Evolutionary conservation across 352 stramenopile genomes (phyloP), one percentile per base, ranked within the genome.

Genomic region (Stephanocyclus meneghinianus): DNA sequence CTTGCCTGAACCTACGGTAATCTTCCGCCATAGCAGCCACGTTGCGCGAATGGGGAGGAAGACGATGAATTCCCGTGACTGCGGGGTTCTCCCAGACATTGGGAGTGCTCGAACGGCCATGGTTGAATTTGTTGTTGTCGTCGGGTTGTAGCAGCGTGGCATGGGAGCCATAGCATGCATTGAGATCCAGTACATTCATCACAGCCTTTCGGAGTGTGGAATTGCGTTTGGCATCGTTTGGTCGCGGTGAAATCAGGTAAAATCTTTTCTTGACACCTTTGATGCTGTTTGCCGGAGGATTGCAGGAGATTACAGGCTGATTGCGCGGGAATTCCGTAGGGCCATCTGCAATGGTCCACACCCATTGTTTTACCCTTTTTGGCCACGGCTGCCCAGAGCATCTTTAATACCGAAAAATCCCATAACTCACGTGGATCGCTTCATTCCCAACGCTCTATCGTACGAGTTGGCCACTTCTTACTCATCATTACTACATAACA

Each of bases 61-160:
- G 65, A 13, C 69, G 76, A 63, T 79, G 42, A 47, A 78, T 72
- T 29, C 69, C 69, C 7, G 63, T 76, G 1, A 83, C 55, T 2
- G 5, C 26, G 32, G 76, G 76, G 35, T 78, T 74, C 29, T 83
- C 76, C 76, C 76, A 83, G 6, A 65, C 30, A 32, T 82, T 82
- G 1, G 30, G 65, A 35, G 32, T 35, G 67, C 9, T 32, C 7
- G 15, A 26, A 6, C 50, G 13, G 15, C 15, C 18, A 32, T 53
- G 45, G 11, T 53, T 9, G 50, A 59, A 15, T 11, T 32, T 59
- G 11, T 13, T 6, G 26, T 59, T 59, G 50, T 26, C 10, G 18
- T 40, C 35, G 35, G 7, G 35, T 32, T 4, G 2, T 18, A 56
- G 11, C 10, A 30, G n/a, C 5, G 37, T 29, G 16, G 6, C 18